Evolutionary conservation across 1,284 basidiomycete species (phyloP), one percentile per base, ranked within the genome.

Genomic region (Cystobasidium sp.): DNA sequence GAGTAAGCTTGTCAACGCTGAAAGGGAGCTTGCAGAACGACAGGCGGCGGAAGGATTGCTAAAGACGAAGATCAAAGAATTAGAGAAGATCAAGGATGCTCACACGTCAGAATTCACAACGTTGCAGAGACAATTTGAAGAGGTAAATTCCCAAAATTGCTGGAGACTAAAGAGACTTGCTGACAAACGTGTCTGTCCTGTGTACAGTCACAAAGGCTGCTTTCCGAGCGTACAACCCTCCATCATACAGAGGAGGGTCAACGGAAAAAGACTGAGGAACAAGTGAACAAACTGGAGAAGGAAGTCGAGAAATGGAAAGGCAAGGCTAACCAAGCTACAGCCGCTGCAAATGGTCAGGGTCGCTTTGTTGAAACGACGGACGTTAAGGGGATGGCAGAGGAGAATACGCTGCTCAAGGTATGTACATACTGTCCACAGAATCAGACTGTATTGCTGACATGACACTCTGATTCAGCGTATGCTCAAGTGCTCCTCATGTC

Each of bases 401-500:
- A 80, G 75, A 84, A 79, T 78, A 81, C 81, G 75, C 88, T 90
- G 79, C 86, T 91, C 76, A 88, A 90, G 84, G 90, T 91, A 78
- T 77, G 88, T 31, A 31, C 31, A 31, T 31, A 31, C 31, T 5
- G 31, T 31, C 5, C 31, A 31, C 31, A 31, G 5, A 1, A 5
- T 5, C 5, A 31, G 31, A 31, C 31, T 31, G 31, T 31, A 31
- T 31, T 56, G 43, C 63, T 76, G n/a, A 47, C 12, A 9, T 56
- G 18, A 8, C 12, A 37, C 43, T 52, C 31, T 51, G 14, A 12
- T 44, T 39, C 82, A 96, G 93, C 87, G 87, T 82, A 84, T 98
- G 56, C 86, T 99, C 59, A 91, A 92, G 80, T 99, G 97, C 83
- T 94, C 93, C 24, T 93, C 92, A 9, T 99, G 96, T 84, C 88